Conservation (phyloP, 1,284 basidiomycete species). For the Porogramme epimiltina region DNA sequence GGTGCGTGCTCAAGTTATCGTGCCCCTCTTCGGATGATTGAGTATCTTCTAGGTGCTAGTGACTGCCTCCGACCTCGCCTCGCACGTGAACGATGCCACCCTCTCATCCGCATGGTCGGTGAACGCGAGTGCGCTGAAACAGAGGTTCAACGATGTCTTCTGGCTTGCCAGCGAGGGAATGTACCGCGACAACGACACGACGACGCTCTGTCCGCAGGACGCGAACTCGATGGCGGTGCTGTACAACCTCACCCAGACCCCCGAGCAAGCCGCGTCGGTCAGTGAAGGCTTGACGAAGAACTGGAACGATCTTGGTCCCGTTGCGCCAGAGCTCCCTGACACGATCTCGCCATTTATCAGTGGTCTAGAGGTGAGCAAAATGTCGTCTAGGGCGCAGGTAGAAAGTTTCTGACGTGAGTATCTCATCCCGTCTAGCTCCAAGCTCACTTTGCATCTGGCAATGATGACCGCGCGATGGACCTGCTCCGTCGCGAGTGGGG, state of each 20-base stretch:
- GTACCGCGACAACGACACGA: constrained; percentile 48
- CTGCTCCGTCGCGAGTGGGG: constrained; percentile 52
- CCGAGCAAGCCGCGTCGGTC: constrained; percentile 41
- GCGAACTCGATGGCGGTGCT: constrained; percentile 52
- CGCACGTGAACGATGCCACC: constrained; percentile 37
- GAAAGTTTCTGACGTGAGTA: too few species aligned
- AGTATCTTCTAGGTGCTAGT: constrained; percentile 40
- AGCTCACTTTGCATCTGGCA: constrained; percentile 51
- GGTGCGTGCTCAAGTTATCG: constrained; percentile 27
- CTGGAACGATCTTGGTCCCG: constrained; percentile 51
- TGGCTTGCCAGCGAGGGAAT: constrained; percentile 45
- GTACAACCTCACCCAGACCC: constrained; percentile 47
- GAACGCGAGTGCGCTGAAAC: constrained; percentile 47
- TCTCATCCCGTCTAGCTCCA: constrained; percentile 37
- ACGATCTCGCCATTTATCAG: constrained; percentile 54
- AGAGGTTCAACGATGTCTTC: constrained; percentile 43
- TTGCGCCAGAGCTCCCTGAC: constrained; percentile 52
- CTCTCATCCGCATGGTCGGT: constrained; percentile 37
- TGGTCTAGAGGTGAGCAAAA: constrained; percentile 46
- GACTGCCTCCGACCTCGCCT: constrained; percentile 49
- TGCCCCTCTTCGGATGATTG: neutral
- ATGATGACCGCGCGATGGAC: constrained; percentile 49
- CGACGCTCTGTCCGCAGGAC: constrained; percentile 49
- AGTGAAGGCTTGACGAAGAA: constrained; percentile 46
- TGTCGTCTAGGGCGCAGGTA: too few species aligned